These are phyloP conservation scores for Aspergillus amoenus DNA, from an alignment of 2,329 filamentous ascomycete genomes.

Conservation along the genomic window DNA sequence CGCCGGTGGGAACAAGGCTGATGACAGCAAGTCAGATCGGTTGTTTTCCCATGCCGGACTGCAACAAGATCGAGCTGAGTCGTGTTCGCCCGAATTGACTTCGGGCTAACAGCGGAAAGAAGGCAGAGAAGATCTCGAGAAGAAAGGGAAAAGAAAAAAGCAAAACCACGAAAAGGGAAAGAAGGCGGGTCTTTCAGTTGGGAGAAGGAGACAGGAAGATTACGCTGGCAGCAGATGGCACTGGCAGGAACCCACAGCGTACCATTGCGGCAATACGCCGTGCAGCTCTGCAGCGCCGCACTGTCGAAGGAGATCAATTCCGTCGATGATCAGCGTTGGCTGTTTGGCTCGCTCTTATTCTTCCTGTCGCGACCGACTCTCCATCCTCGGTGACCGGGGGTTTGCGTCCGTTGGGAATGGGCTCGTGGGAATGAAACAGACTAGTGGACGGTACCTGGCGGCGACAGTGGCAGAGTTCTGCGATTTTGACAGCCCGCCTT, in stretches of 20 bases:
- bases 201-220: neutral
- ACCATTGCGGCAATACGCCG: neutral
- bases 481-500: constrained; percentile 9
- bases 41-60: constrained; percentile 19
- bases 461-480: constrained; percentile 9
- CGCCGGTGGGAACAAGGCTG: constrained; percentile 27
- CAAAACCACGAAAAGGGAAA: neutral
- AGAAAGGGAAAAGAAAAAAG: neutral
- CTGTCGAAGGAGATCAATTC: neutral
- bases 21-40: constrained; percentile 25
- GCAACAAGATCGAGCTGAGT: constrained; percentile 24
- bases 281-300: neutral
- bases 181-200: neutral
- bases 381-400: constrained; percentile 1
- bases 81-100: constrained; percentile 5
- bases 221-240: neutral
- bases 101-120: neutral
- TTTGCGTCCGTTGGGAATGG: neutral
- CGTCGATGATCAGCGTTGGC: constrained; percentile 5
- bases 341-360: constrained; percentile 8
- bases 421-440: constrained; percentile 17
- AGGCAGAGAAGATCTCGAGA: neutral
- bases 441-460: constrained; percentile 18
- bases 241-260: neutral
- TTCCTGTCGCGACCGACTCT: constrained; percentile 2